These are phyloP conservation scores for Neofusicoccum parvum DNA, from an alignment of 2,329 filamentous ascomycete species.

Conservation along the genomic window DNA sequence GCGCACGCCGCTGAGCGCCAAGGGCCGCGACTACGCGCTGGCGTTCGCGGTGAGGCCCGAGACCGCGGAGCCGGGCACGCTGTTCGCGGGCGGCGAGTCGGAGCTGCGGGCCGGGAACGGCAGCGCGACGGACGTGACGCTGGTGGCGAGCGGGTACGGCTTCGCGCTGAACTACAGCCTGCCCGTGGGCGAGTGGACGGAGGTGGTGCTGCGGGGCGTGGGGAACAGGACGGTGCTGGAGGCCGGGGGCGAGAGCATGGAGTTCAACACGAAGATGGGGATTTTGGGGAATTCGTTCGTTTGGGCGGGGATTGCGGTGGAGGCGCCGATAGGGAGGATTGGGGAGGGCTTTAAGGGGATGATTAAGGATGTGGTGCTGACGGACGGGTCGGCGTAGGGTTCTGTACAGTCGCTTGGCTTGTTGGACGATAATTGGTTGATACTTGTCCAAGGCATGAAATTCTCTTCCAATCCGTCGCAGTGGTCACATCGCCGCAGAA, in stretches of 20 bases:
- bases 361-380: not conserved
- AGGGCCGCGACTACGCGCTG: constrained; percentile 61
- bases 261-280: constrained; percentile 48
- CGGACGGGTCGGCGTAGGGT: not conserved
- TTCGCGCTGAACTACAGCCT: constrained; percentile 46
- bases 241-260: constrained; percentile 28
- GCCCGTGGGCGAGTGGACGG: constrained; percentile 40
- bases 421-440: not conserved
- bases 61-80: constrained; percentile 28
- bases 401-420: not conserved
- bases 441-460: too few species aligned
- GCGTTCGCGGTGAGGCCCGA: constrained; percentile 43
- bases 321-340: constrained; percentile 44
- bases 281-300: constrained; percentile 46
- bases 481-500: too few species aligned
- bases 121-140: constrained; percentile 37
- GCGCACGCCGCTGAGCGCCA: constrained; percentile 53
- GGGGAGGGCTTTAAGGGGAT: constrained; percentile 22
- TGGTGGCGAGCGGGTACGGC: constrained; percentile 42
- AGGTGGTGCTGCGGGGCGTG: constrained; percentile 38
- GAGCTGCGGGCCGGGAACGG: constrained; percentile 33
- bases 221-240: constrained; percentile 41
- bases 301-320: constrained; percentile 49
- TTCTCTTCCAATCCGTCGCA: too few species aligned
- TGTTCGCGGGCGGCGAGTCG: constrained; percentile 48